Evolutionary conservation across 2,329 filamentous ascomycete species (phyloP).

Genomic region (Clarireedia paspali): DNA sequence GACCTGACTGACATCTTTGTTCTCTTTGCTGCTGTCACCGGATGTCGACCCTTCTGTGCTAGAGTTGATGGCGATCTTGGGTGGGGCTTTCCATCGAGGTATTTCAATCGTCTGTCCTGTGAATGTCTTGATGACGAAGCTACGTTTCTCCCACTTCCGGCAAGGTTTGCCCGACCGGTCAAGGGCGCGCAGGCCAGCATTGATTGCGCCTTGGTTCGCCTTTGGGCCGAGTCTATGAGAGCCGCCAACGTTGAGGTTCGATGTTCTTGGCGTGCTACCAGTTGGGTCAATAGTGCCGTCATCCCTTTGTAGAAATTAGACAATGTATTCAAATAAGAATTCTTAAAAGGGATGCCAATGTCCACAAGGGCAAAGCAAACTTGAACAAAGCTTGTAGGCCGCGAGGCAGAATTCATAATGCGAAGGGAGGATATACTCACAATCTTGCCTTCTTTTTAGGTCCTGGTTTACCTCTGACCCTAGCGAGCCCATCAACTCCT

Average conservation of each 20-base stretch:
- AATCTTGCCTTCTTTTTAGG: conserved; percentile 94
- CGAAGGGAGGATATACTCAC: conserved; percentile 49
- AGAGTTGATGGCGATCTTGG: conserved; percentile 42
- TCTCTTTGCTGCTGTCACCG: conserved; percentile 53
- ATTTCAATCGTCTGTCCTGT: conserved; percentile 81
- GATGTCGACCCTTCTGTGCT: conserved; percentile 38
- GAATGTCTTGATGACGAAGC: conserved; percentile 83
- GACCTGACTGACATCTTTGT: conserved; percentile 50
- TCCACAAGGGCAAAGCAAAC: background rate
- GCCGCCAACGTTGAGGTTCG: conserved; percentile 31
- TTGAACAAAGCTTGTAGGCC: background rate
- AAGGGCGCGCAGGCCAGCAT: conserved; percentile 87
- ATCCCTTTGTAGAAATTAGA: conserved; percentile 41
- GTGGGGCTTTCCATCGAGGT: conserved; percentile 71
- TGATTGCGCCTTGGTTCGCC: conserved; percentile 95
- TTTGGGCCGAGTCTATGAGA: conserved; percentile 85
- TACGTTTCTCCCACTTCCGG: conserved; percentile 80
- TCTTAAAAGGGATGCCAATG: background rate
- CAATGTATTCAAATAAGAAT: conserved; percentile 8
- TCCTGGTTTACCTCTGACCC: conserved; percentile 77
- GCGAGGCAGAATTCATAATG: background rate
- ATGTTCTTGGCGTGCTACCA: conserved; percentile 35
- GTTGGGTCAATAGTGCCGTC: conserved; percentile 54
- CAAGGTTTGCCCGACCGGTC: conserved; percentile 89
- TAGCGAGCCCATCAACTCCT: conserved; percentile 53